phyloP scores from a whole-genome alignment of 768 basidiomycete genomes.

The Collybia sp. region DNA sequence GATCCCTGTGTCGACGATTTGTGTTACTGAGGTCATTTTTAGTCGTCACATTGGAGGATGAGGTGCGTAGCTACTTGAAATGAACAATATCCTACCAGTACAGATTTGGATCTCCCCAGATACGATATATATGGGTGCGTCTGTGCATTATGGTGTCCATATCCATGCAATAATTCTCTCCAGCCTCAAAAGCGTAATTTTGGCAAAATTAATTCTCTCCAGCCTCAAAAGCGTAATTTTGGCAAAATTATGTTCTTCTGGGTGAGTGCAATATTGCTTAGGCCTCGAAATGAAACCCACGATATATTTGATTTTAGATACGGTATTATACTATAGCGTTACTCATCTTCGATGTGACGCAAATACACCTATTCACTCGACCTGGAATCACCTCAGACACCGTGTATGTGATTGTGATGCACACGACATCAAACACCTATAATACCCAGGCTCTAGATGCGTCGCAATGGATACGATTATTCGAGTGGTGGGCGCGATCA shows the following conservation, averaged over 20 bases:
- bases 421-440: background rate
- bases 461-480: constrained; percentile 38
- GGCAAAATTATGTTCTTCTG: constrained; percentile 37
- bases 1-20: background rate
- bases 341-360: constrained; percentile 36
- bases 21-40: background rate
- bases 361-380: constrained; percentile 37
- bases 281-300: background rate
- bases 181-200: constrained; percentile 29
- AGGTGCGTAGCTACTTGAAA: constrained; percentile 12
- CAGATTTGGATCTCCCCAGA: constrained; percentile 14
- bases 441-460: constrained; percentile 23
- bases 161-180: background rate
- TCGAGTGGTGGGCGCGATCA: constrained; percentile 36
- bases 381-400: constrained; percentile 30
- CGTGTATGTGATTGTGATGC: constrained; percentile 20
- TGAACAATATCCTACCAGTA: background rate
- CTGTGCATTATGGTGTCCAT: background rate
- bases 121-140: constrained; percentile 35
- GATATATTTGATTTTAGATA: constrained; percentile 26
- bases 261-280: constrained; percentile 16
- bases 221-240: constrained; percentile 29
- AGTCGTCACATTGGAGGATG: constrained; percentile 30
- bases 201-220: constrained; percentile 20
- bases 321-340: constrained; percentile 43